phyloP scores from a whole-genome alignment of 192 early-diverging fungal species.

The Coemansia sp. region DNA sequence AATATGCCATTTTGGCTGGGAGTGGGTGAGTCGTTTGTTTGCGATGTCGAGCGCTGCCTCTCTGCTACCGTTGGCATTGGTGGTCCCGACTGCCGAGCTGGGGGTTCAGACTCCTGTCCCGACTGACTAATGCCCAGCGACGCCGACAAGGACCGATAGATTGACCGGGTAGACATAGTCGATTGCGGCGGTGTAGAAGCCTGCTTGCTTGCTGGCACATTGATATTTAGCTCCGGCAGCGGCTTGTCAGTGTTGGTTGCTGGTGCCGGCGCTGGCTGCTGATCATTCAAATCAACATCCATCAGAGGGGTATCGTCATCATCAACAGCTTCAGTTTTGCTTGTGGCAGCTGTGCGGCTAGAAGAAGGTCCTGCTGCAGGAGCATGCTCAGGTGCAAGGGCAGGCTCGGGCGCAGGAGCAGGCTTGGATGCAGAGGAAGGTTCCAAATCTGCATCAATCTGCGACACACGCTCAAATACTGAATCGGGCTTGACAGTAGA shows the following conservation, averaged over 20 bases:
- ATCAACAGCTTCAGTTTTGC: background rate
- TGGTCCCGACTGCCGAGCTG: constrained; percentile 8
- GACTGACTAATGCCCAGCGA: constrained; percentile 43
- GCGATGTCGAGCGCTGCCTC: constrained; percentile 43
- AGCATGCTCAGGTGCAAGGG: background rate
- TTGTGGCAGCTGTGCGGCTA: background rate
- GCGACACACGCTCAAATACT: too few species aligned
- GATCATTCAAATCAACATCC: constrained; percentile 14
- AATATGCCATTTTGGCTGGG: constrained; percentile 30
- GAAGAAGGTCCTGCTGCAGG: too few species aligned
- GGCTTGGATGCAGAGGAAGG: background rate
- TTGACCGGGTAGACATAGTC: constrained; percentile 21
- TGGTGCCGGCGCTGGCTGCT: background rate
- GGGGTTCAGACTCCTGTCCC: background rate
- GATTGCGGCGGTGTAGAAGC: background rate
- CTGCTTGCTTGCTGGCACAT: background rate
- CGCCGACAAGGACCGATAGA: constrained; percentile 51
- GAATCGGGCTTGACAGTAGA: too few species aligned
- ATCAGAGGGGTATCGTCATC: constrained; percentile 29
- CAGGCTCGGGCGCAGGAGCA: background rate
- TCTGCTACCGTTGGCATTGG: constrained; percentile 22
- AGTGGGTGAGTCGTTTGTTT: constrained; percentile 13
- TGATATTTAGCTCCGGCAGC: constrained; percentile 9
- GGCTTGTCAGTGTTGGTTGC: constrained; percentile 17
- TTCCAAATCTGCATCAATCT: background rate